Evolutionary conservation across 2,329 filamentous ascomycete species (phyloP).

Genomic region (Byssoonygena ceratinophila): DNA sequence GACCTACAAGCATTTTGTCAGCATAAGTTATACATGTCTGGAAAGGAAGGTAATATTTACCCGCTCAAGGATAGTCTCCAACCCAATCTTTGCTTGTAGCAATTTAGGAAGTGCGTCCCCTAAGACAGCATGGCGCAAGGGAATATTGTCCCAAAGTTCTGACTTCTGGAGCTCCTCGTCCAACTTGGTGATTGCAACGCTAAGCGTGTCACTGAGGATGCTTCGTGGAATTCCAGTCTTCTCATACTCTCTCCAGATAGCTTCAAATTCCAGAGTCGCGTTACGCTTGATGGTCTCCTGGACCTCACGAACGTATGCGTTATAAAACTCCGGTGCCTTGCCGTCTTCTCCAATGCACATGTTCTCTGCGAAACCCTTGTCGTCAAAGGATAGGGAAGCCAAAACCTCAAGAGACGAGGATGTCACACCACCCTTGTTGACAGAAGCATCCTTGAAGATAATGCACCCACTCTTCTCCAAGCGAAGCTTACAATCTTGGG

Average conservation of each 20-base stretch:
- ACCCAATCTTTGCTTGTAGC: constrained; percentile 76
- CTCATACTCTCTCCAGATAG: constrained; percentile 92
- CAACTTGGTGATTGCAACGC: constrained; percentile 84
- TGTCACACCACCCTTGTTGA: constrained; percentile 97
- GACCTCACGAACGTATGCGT: constrained; percentile 82
- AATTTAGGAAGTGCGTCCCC: constrained; percentile 75
- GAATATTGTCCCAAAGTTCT: constrained; percentile 76
- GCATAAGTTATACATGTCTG: constrained; percentile 8
- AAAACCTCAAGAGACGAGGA: constrained; percentile 94
- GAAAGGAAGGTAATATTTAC: constrained; percentile 38
- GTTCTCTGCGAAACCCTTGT: constrained; percentile 73
- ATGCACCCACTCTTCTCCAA: constrained; percentile 92
- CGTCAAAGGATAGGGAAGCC: constrained; percentile 87
- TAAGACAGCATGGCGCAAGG: constrained; percentile 66
- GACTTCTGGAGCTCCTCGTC: constrained; percentile 94
- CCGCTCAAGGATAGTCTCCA: constrained; percentile 74
- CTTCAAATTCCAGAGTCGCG: constrained; percentile 88
- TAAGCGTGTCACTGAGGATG: constrained; percentile 83
- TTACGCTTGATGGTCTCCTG: constrained; percentile 87
- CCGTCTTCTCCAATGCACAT: constrained; percentile 82
- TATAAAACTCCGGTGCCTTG: constrained; percentile 78
- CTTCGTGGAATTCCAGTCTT: constrained; percentile 68
- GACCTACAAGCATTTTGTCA: constrained; percentile 42
- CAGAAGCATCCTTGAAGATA: constrained; percentile 93
- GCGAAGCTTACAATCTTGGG: constrained; percentile 90